Base-by-base conservation (phyloP, 768 basidiomycete genomes). In the Phylloporus sp. region DNA sequence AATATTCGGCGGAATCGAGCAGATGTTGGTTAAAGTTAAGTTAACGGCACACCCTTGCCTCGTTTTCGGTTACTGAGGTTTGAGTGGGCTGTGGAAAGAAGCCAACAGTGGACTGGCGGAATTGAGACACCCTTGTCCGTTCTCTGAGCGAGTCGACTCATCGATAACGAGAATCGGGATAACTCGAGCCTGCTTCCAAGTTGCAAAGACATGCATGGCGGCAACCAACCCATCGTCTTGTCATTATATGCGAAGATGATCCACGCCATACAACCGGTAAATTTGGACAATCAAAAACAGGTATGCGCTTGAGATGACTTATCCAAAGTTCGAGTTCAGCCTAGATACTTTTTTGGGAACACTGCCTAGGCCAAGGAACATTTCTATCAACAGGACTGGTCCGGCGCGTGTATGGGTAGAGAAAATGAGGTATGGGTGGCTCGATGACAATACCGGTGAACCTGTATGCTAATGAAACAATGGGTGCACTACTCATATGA, bases 51-150 rank as follows among this genome's bases (percentile, higher is more conserved):
- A 47, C 51, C 38, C 43, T 39, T 37, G 43, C 62, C 59, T 50
- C 60, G 53, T 63, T 63, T 45, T 56, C 50, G 49, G 47, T 37
- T 54, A 51, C 46, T 42, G 54, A 57, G 39, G 32, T 31, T 38
- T n/a, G n/a, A n/a, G n/a, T n/a, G n/a, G n/a, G 51, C 38, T 32
- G 36, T 43, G 32, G 27, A 46, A 38, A 33, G 26, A 42, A 42
- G n/a, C 6, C 20, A 15, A 15, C 13, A 21, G 36, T 41, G 23
- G 20, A 31, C 40, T 31, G 39, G 41, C 24, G 31, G 37, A 18
- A 47, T 38, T 17, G 47, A 34, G 22, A n/a, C n/a, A n/a, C n/a
- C n/a, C n/a, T n/a, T n/a, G n/a, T n/a, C n/a, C n/a, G n/a, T n/a
- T n/a, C n/a, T n/a, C n/a, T n/a, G n/a, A n/a, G n/a, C n/a, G n/a